A percentile compares a stretch with the other conserved stretches of the same genome.
Evolutionary conservation across 169 alveolate species (phyloP).

Genomic region (Eimeria sp.): DNA sequence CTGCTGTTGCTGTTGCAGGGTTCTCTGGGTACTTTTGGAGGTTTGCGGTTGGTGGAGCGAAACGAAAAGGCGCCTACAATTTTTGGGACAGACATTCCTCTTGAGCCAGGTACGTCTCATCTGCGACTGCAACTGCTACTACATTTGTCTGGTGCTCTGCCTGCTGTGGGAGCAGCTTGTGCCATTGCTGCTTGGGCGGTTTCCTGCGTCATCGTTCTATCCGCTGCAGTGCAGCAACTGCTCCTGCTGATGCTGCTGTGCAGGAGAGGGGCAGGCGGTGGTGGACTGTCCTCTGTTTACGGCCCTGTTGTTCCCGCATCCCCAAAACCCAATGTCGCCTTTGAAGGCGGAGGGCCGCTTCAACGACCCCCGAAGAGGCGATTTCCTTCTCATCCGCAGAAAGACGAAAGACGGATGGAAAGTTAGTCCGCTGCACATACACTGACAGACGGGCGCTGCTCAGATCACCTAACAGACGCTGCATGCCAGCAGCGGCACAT

Average conservation of each 20-base stretch:
- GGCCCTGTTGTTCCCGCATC: conserved; percentile 88
- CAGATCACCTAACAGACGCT: neutral
- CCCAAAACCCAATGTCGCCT: conserved; percentile 84
- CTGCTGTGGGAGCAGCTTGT: neutral
- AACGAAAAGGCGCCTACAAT: conserved; percentile 40
- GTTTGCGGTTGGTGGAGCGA: conserved; percentile 75
- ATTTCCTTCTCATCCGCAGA: conserved; percentile 87
- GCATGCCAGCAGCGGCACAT: neutral
- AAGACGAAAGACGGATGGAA: conserved; percentile 82
- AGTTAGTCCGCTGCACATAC: conserved; percentile 57
- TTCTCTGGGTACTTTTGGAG: conserved; percentile 82
- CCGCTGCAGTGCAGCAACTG: neutral
- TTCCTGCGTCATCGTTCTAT: neutral
- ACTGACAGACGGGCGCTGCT: neutral
- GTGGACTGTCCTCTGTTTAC: conserved; percentile 86
- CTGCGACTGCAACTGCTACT: conserved; percentile 16
- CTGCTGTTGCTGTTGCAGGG: conserved; percentile 67
- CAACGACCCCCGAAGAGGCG: conserved; percentile 85
- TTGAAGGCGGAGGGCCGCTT: conserved; percentile 71
- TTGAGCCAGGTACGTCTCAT: conserved; percentile 73
- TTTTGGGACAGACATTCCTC: conserved; percentile 23
- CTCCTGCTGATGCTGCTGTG: conserved; percentile 2
- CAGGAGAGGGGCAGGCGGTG: conserved; percentile 84
- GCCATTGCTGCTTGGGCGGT: neutral
- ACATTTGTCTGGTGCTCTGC: neutral